These are phyloP conservation scores for Trichosporon coremiiforme DNA, from an alignment of 1,284 basidiomycete genomes.

Conservation along the genomic window DNA sequence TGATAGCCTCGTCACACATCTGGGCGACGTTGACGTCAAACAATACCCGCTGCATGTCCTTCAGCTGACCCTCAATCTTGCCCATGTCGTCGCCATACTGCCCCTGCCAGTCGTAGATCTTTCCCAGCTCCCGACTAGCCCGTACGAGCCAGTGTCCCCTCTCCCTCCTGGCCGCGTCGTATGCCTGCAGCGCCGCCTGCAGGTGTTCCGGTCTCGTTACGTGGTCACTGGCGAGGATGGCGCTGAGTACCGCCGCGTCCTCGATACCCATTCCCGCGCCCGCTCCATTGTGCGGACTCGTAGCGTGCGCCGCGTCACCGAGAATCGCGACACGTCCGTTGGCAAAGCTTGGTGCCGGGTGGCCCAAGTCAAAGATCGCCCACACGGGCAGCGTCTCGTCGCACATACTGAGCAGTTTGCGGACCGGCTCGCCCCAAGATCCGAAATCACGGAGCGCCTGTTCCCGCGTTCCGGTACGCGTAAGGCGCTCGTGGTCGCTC, in stretches of 20 bases:
- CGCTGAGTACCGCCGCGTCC: constrained; percentile 30
- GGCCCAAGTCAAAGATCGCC: constrained; percentile 33
- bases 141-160: constrained; percentile 32
- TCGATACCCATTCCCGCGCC: constrained; percentile 36
- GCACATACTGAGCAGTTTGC: constrained; percentile 26
- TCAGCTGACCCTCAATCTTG: constrained; percentile 27
- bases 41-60: constrained; percentile 24
- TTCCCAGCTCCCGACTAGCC: constrained; percentile 26
- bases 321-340: constrained; percentile 26
- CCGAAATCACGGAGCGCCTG: constrained; percentile 29
- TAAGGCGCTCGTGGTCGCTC: constrained; percentile 28
- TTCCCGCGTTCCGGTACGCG: constrained; percentile 22
- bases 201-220: background rate
- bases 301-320: constrained; percentile 35
- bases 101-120: constrained; percentile 33
- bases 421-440: constrained; percentile 25
- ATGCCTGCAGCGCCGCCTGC: constrained; percentile 25
- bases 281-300: constrained; percentile 35
- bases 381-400: constrained; percentile 30
- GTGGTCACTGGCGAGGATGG: constrained; percentile 21
- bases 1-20: constrained; percentile 20
- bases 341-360: constrained; percentile 25
- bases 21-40: constrained; percentile 23
- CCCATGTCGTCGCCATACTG: constrained; percentile 30
- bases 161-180: constrained; percentile 26